phyloP scores from a whole-genome alignment of 257 asterid genomes.

The Ligustrum vulgare region DNA sequence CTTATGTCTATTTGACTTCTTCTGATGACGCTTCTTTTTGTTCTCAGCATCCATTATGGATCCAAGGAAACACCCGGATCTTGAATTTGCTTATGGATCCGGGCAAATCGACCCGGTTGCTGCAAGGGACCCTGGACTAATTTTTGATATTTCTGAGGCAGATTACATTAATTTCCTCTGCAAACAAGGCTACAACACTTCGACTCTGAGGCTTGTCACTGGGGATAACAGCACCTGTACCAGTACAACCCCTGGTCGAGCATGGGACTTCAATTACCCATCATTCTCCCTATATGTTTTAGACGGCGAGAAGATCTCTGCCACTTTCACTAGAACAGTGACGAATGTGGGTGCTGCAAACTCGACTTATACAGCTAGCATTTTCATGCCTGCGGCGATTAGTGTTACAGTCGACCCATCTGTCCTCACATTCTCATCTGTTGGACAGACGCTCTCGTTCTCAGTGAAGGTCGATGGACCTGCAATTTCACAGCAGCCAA shows the following conservation, averaged over 20 bases:
- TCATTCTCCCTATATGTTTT: conserved; percentile 46
- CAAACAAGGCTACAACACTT: conserved; percentile 49
- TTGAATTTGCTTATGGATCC: conserved; percentile 47
- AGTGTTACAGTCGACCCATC: conserved; percentile 38
- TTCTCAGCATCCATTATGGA: conserved; percentile 40
- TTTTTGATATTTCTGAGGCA: conserved; percentile 40
- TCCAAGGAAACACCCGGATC: conserved; percentile 32
- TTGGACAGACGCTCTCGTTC: conserved; percentile 53
- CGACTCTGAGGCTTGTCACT: conserved; percentile 41
- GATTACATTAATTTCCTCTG: conserved; percentile 52
- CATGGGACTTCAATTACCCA: conserved; percentile 55
- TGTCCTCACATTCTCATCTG: conserved; percentile 39
- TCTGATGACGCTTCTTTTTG: neutral
- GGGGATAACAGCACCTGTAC: conserved; percentile 45
- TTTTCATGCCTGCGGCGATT: conserved; percentile 15
- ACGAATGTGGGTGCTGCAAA: conserved; percentile 48
- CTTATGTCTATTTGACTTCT: neutral
- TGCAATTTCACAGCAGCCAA: conserved; percentile 47
- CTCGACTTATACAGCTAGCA: conserved; percentile 35
- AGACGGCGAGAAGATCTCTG: conserved; percentile 36
- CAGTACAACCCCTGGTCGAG: conserved; percentile 37
- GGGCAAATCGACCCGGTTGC: conserved; percentile 49
- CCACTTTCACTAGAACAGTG: conserved; percentile 39
- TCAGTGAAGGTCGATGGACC: conserved; percentile 46
- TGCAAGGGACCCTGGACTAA: conserved; percentile 47